Evolutionary conservation across 1,284 basidiomycete genomes (phyloP), one percentile per base, ranked within the genome.

Genomic region (Chalciporus sp.): DNA sequence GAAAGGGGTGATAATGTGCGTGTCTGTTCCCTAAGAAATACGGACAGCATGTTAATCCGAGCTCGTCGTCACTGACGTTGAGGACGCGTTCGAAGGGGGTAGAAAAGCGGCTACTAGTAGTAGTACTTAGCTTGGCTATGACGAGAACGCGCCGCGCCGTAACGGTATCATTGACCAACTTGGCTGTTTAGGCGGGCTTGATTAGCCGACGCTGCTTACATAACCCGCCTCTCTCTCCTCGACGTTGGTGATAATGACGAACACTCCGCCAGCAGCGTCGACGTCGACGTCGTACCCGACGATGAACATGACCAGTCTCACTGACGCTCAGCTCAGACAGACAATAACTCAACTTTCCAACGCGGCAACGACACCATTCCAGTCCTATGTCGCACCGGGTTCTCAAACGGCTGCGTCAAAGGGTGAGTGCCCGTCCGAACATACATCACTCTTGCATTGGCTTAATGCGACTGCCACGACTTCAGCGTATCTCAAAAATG

Each of bases 401-500:
- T 72, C 77, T 4, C 76, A 75, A 51, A 55, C 69, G 26, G 71
- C 72, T 5, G 73, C 77, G 47, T 69, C 76, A 42, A 80, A 79
- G 67, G 72, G 80, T 78, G 53, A 35, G 56, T 28, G 16, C 35
- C 8, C 45, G 19, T 51, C 55, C 27, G 37, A 44, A 20, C 19
- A 4, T 29, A 19, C 39, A 28, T 49, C 39, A 37, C 56, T 37
- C 42, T 19, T 42, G 43, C 48, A 47, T 58, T 53, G 56, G 58
- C 57, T 20, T n/a, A 47, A 42, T 48, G 29, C 53, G 14, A 8
- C 28, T 33, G 20, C 7, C 9, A 39, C 55, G 28, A 35, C 6
- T 35, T 47, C 39, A 84, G 84, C 80, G 2, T 86, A 86, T 62
- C 74, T 80, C 56, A 84, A 81, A 74, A 86, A 86, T 60, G 73